Evolutionary conservation across 106 monocot species (phyloP), one percentile per base, ranked within the genome.

Genomic region (Dendrobium catenatum): DNA sequence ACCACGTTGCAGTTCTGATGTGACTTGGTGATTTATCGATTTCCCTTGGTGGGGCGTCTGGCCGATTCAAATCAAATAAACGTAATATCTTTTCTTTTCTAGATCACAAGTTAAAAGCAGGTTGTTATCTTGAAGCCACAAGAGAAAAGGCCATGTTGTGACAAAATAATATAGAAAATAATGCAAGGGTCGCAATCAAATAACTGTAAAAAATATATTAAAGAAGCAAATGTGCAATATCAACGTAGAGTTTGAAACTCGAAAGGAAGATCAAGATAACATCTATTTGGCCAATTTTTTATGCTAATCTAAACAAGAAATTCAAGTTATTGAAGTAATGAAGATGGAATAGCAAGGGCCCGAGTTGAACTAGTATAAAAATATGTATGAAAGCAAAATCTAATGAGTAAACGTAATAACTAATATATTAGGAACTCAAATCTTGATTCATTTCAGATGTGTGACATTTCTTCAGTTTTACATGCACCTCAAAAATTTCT

Each of bases 21-120:
- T 90, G 88, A 73, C 94, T 89, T 58, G 94, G 92, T 66, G 90
- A 94, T 43, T 90, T 92, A 49, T 90, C 94, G 88, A 96, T 87
- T 86, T 96, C 94, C 48, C 92, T 84, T 22, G 96, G 90, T 82
- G 87, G 87, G 42, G 94, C 94, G 70, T 94, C 94, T 47, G 87
- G 89, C 56, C 87, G 86, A 80, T 92, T 90, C 80, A 96, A 73
- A 85, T 96, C 94, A 89, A 90, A 96, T 81, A 92, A 90, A 7
- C 96, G 89, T 37, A 96, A 78, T 55, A 92, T 58, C 79, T 94
- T 96, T 86, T 96, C 96, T 70, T 96, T 86, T 96, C 96, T 64
- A 94, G n/a, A 29, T 94, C 96, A 44, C 96, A 94, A 68, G 94
- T 96, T 15, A 96, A 83, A 47, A 96, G 80, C 3, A 92, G 24